Base-by-base conservation (phyloP, 1,139 yeast species). In the Hanseniaspora gamundiae region DNA sequence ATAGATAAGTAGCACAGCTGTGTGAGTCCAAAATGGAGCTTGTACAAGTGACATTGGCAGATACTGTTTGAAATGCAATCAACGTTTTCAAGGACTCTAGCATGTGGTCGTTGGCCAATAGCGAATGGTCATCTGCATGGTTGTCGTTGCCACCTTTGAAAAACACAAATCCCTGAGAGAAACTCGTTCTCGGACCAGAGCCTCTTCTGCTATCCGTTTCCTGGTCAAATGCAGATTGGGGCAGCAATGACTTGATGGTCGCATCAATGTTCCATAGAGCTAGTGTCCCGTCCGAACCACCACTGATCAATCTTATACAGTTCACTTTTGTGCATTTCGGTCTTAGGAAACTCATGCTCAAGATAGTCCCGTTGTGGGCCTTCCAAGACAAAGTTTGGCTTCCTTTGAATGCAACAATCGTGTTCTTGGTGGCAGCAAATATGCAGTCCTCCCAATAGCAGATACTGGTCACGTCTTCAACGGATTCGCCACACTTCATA, bases 1-100 rank as follows among this genome's bases (percentile, higher is more conserved):
- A 71, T 47, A 91, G 62, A 52, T 72, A 84, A 39, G 80, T 78
- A 0, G 97, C 95, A 66, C 98, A 91, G 40, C 81, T 75, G 48
- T 96, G 74, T 7, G 93, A 81, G 40, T 87, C 94, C 51, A 83
- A 84, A 54, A 83, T 71, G 56, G 73, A 79, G 38, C 49, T 42
- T 6, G 57, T 51, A 16, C 69, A 59, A 17, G 75, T 74, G 1
- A 85, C 86, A 41, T 71, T 71, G 50, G 80, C 80, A 11, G 94
- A 83, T 10, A 91, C 82, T 0, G 97, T 86, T 52, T 74, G 76
- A 61, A 69, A 87, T 1, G 82, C 65, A 11, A 87, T 79, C 45
- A 82, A 68, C 42, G 73, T 73, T 16, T 71, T 66, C 47, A 91
- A 68, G 4, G 83, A 74, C 28, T 71, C 67, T 38, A 88, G 59